A percentile compares a stretch with the other conserved stretches of the same genome.
phyloP scores from a whole-genome alignment of 495 filamentous ascomycete genomes.

The Wilcoxina mikolae region DNA sequence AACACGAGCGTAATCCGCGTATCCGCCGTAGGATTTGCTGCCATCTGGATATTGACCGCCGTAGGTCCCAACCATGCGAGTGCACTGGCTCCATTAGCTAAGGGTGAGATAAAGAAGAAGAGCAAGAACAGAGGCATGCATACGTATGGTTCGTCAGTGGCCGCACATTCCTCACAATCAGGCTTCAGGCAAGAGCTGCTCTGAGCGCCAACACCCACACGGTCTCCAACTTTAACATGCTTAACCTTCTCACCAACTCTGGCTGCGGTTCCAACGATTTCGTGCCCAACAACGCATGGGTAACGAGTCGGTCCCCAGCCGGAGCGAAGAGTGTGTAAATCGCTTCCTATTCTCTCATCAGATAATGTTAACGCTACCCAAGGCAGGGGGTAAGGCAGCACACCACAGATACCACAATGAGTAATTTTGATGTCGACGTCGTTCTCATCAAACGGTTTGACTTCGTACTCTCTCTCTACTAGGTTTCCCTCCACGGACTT shows the following conservation, averaged over 20 bases:
- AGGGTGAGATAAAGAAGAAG: not conserved
- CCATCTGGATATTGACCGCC: slow-evolving; percentile 49
- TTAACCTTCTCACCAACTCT: slow-evolving; percentile 52
- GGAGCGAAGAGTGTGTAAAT: slow-evolving; percentile 59
- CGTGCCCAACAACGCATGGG: slow-evolving; percentile 65
- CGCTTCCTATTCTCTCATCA: slow-evolving; percentile 29
- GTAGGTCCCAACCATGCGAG: slow-evolving; percentile 48
- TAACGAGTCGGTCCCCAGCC: slow-evolving; percentile 59
- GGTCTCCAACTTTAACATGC: slow-evolving; percentile 58
- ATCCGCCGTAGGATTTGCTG: slow-evolving; percentile 50
- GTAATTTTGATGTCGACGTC: slow-evolving; percentile 67
- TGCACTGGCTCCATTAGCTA: slow-evolving; percentile 43
- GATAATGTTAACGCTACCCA: not conserved
- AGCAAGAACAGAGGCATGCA: not conserved
- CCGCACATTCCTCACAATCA: slow-evolving; percentile 55
- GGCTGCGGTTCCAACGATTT: slow-evolving; percentile 65
- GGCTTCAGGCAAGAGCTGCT: slow-evolving; percentile 47
- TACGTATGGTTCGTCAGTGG: slow-evolving; percentile 17
- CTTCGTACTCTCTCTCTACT: slow-evolving; percentile 53
- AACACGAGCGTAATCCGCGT: slow-evolving; percentile 54
- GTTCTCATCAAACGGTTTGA: slow-evolving; percentile 62
- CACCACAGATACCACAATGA: slow-evolving; percentile 70
- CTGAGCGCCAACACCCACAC: slow-evolving; percentile 79
- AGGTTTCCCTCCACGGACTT: slow-evolving; percentile 49
- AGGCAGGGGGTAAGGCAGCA: not conserved